Percentiles rank a stretch among this genome's conserved stretches.
These are phyloP conservation scores for Omphalotus olearius DNA, from an alignment of 1,284 basidiomycete species.

Conservation along the genomic window DNA sequence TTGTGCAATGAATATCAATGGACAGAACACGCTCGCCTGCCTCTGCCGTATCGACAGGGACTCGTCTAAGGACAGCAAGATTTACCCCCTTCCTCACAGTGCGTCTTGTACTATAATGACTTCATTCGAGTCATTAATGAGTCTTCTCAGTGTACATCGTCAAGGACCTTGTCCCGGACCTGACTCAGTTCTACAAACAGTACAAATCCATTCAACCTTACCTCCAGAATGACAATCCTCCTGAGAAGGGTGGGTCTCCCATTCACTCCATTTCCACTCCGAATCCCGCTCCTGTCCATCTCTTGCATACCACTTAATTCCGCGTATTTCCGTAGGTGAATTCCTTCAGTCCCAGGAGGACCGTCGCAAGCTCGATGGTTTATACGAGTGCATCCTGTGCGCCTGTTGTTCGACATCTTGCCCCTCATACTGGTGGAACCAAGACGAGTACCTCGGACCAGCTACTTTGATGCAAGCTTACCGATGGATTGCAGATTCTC, in stretches of 20 bases:
- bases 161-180: slow-evolving; percentile 93
- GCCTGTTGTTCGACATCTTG: slow-evolving; percentile 97
- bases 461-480: slow-evolving; percentile 95
- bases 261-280: not conserved
- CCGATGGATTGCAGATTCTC: slow-evolving; percentile 97
- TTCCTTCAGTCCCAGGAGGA: slow-evolving; percentile 90
- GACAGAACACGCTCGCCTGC: slow-evolving; percentile 97
- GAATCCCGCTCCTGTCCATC: not conserved
- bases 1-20: slow-evolving; percentile 99
- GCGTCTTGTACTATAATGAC: slow-evolving; percentile 28
- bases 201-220: slow-evolving; percentile 99
- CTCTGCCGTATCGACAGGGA: slow-evolving; percentile 92
- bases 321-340: slow-evolving; percentile 43
- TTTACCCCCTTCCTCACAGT: slow-evolving; percentile 99
- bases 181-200: slow-evolving; percentile 96
- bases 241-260: slow-evolving; percentile 49
- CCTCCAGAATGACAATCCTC: slow-evolving; percentile 89
- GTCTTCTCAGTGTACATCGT: slow-evolving; percentile 87
- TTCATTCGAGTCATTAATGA: not conserved
- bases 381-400: slow-evolving; percentile 95
- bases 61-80: slow-evolving; percentile 73
- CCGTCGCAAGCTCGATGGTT: slow-evolving; percentile 92
- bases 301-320: not conserved
- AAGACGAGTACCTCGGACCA: slow-evolving; percentile 96
- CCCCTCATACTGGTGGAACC: slow-evolving; percentile 99